Evolutionary conservation across 2,329 filamentous ascomycete genomes (phyloP).

Genomic region (Aspergillus novofumigatus): DNA sequence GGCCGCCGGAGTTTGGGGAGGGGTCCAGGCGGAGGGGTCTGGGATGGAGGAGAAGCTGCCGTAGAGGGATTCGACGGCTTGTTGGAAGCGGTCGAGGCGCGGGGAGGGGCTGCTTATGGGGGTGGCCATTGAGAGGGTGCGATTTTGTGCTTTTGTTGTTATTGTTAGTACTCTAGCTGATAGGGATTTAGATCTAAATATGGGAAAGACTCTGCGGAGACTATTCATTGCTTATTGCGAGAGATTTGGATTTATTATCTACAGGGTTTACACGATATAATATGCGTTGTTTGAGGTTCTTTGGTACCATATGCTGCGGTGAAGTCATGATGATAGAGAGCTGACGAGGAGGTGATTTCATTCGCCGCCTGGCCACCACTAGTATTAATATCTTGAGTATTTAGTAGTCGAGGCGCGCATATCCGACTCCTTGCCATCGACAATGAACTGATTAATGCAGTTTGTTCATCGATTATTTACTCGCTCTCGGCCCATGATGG

Average conservation of each 20-base stretch:
- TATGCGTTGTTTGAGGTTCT: too few species aligned
- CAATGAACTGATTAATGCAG: neutral
- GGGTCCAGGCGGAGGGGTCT: slow-evolving; percentile 41
- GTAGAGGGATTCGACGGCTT: slow-evolving; percentile 40
- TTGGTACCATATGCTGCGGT: slow-evolving; percentile 2
- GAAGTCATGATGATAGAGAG: slow-evolving; percentile 30
- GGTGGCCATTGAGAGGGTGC: neutral
- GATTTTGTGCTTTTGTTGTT: neutral
- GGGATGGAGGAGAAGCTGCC: slow-evolving; percentile 31
- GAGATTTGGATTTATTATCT: neutral
- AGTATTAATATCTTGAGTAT: neutral
- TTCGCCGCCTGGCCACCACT: slow-evolving; percentile 4
- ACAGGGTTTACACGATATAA: neutral
- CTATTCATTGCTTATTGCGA: neutral
- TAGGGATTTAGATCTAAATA: neutral
- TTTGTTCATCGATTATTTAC: neutral
- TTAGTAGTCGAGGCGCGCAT: neutral
- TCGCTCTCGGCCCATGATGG: slow-evolving; percentile 22
- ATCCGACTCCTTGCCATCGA: neutral
- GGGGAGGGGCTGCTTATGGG: slow-evolving; percentile 18
- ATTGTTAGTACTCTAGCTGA: neutral
- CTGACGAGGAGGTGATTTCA: slow-evolving; percentile 19
- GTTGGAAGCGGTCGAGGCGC: slow-evolving; percentile 28
- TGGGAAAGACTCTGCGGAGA: neutral
- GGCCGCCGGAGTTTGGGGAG: slow-evolving; percentile 50